Evolutionary conservation across 495 filamentous ascomycete species (phyloP).

Genomic region (Annulohypoxylon maeteangense): DNA sequence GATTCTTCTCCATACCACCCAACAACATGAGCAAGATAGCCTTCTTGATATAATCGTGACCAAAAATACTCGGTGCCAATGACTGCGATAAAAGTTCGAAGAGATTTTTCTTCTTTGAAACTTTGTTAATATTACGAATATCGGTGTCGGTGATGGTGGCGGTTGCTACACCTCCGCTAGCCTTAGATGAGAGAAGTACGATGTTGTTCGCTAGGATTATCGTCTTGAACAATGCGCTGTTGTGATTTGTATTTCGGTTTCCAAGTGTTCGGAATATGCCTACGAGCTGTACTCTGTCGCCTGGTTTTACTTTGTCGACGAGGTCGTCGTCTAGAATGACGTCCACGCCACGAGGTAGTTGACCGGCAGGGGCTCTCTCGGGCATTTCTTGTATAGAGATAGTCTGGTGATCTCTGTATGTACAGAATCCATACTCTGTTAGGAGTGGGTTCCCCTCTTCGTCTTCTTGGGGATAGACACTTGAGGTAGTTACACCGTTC

Average conservation of each 20-base stretch:
- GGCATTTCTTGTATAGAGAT: slow-evolving; percentile 99
- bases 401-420: slow-evolving; percentile 95
- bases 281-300: slow-evolving; percentile 94
- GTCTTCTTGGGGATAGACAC: slow-evolving; percentile 95
- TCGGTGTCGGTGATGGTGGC: slow-evolving; percentile 96
- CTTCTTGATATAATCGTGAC: slow-evolving; percentile 98
- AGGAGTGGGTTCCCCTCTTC: slow-evolving; percentile 81
- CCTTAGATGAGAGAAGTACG: slow-evolving; percentile 94
- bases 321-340: slow-evolving; percentile 97
- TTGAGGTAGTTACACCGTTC: slow-evolving; percentile 83
- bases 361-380: slow-evolving; percentile 93
- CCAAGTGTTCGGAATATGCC: slow-evolving; percentile 93
- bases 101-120: slow-evolving; percentile 93
- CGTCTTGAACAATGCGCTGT: slow-evolving; percentile 92
- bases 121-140: slow-evolving; percentile 98
- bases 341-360: slow-evolving; percentile 96
- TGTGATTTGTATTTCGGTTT: slow-evolving; percentile 88
- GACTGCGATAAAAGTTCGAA: slow-evolving; percentile 96
- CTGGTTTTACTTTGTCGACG: slow-evolving; percentile 93
- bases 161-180: slow-evolving; percentile 91
- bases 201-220: slow-evolving; percentile 94
- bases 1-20: slow-evolving; percentile 98
- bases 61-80: slow-evolving; percentile 96
- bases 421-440: slow-evolving; percentile 96
- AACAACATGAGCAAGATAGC: slow-evolving; percentile 96